A percentile compares a stretch with the other conserved stretches of the same genome.
Conservation (phyloP, 2,329 filamentous ascomycete species). For the Trichoderma simmonsii region DNA sequence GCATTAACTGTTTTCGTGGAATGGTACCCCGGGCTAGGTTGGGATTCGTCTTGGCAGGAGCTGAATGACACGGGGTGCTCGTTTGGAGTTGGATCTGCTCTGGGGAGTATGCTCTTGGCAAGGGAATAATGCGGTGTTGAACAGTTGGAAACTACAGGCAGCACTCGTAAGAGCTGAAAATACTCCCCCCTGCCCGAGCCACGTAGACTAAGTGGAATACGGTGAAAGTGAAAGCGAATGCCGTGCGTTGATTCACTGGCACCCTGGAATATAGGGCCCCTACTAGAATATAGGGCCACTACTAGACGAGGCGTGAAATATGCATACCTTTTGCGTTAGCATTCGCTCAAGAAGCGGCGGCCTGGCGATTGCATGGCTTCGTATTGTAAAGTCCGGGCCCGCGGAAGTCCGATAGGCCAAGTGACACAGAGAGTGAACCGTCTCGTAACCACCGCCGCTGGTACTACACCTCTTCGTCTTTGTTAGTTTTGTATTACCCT, state of each 20-base stretch:
- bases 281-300: neutral
- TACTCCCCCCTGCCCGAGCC: neutral
- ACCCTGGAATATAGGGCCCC: neutral
- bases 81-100: neutral
- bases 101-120: neutral
- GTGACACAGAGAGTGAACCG: neutral
- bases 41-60: neutral
- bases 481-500: neutral
- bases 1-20: neutral
- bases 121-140: neutral
- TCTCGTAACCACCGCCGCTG: neutral
- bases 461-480: neutral
- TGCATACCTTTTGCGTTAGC: slow-evolving; percentile 12
- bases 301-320: neutral
- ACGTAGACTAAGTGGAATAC: neutral
- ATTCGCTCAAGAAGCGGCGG: neutral
- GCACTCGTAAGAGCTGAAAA: neutral
- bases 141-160: neutral
- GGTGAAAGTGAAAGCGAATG: neutral
- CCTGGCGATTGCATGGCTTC: neutral
- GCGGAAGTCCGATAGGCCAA: neutral
- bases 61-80: neutral
- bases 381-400: neutral
- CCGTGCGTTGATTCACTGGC: neutral
- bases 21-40: neutral